Evolutionary conservation across 495 filamentous ascomycete species (phyloP).

Genomic region (Penicillium bovifimosum): DNA sequence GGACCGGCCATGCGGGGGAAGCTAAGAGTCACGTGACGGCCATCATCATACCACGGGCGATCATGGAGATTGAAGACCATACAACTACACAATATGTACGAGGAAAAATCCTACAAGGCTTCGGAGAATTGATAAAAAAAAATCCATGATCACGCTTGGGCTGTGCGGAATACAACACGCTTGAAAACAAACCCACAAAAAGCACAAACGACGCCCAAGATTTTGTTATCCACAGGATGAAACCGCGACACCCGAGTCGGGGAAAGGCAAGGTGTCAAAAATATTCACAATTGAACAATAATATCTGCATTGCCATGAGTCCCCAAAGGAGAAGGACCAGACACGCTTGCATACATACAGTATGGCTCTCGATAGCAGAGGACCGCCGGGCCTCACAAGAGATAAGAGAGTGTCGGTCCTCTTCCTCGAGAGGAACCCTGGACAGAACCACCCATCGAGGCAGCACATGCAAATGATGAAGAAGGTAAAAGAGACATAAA

Average conservation of each 20-base stretch:
- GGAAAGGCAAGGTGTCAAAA: conserved; percentile 20
- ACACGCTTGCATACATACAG: conserved; percentile 23
- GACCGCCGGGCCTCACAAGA: not conserved
- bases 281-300: conserved; percentile 40
- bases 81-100: conserved; percentile 11
- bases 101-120: not conserved
- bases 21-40: conserved; percentile 3
- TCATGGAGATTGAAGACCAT: not conserved
- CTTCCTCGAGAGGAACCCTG: conserved; percentile 3
- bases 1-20: conserved; percentile 19
- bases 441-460: conserved; percentile 3
- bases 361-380: not conserved
- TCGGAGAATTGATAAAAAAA: not conserved
- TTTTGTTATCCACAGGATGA: conserved; percentile 26
- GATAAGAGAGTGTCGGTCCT: conserved; percentile 4
- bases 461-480: conserved; percentile 21
- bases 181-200: not conserved
- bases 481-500: conserved; percentile 18
- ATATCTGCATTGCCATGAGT: conserved; percentile 14
- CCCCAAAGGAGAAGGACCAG: conserved; percentile 8
- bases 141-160: conserved; percentile 9
- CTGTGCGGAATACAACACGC: conserved; percentile 20
- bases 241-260: conserved; percentile 13
- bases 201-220: conserved; percentile 3
- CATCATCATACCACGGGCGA: not conserved